These are phyloP conservation scores for Hypoxylon trugodes DNA, from an alignment of 495 filamentous ascomycete species.

Conservation along the genomic window DNA sequence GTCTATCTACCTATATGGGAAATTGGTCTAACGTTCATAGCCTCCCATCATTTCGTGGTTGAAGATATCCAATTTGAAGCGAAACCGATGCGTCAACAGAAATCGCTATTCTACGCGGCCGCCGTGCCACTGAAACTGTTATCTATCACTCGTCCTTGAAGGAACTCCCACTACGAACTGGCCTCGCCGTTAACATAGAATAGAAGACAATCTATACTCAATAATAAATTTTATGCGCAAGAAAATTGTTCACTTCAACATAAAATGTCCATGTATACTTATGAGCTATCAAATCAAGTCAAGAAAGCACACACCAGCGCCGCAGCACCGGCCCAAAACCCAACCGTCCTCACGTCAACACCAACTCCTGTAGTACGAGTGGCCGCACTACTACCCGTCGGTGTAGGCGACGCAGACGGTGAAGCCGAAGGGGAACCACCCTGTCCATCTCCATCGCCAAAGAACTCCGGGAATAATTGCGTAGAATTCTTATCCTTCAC, in stretches of 20 bases:
- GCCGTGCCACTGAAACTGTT: conserved; percentile 58
- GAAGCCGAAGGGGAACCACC: conserved; percentile 46
- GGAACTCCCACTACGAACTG: too few species aligned
- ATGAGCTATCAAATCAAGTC: conserved; percentile 4
- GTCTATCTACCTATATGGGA: background rate
- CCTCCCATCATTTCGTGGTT: conserved; percentile 48
- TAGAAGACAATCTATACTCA: too few species aligned
- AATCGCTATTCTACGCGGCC: conserved; percentile 65
- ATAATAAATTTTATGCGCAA: too few species aligned
- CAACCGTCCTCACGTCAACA: conserved; percentile 1
- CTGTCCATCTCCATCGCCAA: conserved; percentile 51
- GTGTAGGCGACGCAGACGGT: conserved; percentile 31
- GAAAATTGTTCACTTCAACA: too few species aligned
- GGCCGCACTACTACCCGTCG: conserved; percentile 16
- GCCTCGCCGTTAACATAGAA: too few species aligned
- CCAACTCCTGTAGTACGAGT: background rate
- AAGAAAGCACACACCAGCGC: conserved; percentile 3
- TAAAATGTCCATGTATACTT: too few species aligned
- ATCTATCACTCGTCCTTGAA: conserved; percentile 29
- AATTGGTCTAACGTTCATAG: conserved; percentile 32
- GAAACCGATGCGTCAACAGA: conserved; percentile 57
- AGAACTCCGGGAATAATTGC: conserved; percentile 43
- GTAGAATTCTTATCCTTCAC: conserved; percentile 57
- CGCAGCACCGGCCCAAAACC: conserved; percentile 5
- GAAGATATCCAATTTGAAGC: conserved; percentile 56